These are phyloP conservation scores for Entoloma clypeatum DNA, from an alignment of 1,284 basidiomycete species.

Conservation along the genomic window DNA sequence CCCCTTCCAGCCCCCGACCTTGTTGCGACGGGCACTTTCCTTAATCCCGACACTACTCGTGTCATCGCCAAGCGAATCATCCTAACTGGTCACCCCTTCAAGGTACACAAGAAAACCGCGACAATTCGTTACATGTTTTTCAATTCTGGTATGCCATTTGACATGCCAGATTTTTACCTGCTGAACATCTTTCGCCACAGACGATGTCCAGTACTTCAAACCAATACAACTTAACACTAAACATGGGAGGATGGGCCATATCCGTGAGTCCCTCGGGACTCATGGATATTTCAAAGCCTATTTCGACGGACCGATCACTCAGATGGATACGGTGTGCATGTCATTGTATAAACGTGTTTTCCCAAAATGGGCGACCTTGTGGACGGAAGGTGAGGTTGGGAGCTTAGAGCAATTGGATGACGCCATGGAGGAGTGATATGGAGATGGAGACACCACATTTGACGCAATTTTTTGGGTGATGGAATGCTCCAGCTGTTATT, in stretches of 20 bases:
- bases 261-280: slow-evolving; percentile 91
- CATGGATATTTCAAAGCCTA: slow-evolving; percentile 98
- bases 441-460: background rate
- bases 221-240: slow-evolving; percentile 94
- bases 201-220: slow-evolving; percentile 92
- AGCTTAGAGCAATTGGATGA: slow-evolving; percentile 14
- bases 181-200: slow-evolving; percentile 33
- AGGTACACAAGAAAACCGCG: slow-evolving; percentile 96
- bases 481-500: background rate
- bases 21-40: slow-evolving; percentile 87
- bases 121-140: slow-evolving; percentile 99
- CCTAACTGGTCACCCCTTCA: slow-evolving; percentile 95
- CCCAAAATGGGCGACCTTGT: slow-evolving; percentile 74
- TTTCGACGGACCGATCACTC: slow-evolving; percentile 92
- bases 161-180: slow-evolving; percentile 3
- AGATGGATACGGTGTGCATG: slow-evolving; percentile 96
- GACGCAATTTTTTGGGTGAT: background rate
- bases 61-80: slow-evolving; percentile 92
- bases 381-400: slow-evolving; percentile 30
- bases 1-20: slow-evolving; percentile 65
- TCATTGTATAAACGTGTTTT: slow-evolving; percentile 88
- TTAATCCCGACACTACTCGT: slow-evolving; percentile 88
- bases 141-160: slow-evolving; percentile 64
- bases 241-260: slow-evolving; percentile 88
- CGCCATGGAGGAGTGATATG: slow-evolving; percentile 36